Conservation (phyloP, 495 filamentous ascomycete genomes). For the Cenococcum geophilum region DNA sequence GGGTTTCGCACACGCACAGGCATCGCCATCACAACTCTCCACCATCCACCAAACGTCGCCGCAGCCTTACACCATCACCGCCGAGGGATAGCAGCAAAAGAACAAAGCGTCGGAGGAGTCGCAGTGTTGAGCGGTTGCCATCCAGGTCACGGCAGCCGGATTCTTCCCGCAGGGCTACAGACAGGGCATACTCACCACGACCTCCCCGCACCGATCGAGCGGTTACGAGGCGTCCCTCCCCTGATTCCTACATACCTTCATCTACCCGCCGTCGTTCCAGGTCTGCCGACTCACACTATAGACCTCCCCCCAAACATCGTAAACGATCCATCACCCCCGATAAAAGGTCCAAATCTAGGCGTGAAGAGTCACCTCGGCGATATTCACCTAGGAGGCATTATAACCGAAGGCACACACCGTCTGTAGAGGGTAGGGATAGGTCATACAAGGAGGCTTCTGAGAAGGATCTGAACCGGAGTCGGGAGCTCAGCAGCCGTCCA, state of each 20-base stretch:
- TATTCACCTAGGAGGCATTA: conserved; percentile 22
- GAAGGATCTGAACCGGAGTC: conserved; percentile 14
- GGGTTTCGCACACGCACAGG: conserved; percentile 26
- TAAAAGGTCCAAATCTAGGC: conserved; percentile 13
- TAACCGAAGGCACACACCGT: conserved; percentile 19
- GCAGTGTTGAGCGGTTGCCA: conserved; percentile 30
- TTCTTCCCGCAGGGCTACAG: conserved; percentile 21
- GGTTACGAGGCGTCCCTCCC: conserved; percentile 21
- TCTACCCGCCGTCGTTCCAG: conserved; percentile 30
- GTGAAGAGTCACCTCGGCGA: conserved; percentile 26
- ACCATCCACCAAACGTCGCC: conserved; percentile 33
- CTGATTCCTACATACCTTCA: conserved; percentile 31
- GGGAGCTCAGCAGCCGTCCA: conserved; percentile 5
- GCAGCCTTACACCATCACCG: conserved; percentile 30
- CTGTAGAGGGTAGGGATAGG: conserved; percentile 19
- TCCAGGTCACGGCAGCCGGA: conserved; percentile 23
- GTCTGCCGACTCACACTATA: conserved; percentile 33
- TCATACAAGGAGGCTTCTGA: conserved; percentile 11
- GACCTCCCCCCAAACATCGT: conserved; percentile 17
- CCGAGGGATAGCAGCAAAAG: conserved; percentile 24
- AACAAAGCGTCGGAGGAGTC: conserved; percentile 29
- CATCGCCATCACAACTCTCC: conserved; percentile 28
- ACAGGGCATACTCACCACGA: conserved; percentile 32
- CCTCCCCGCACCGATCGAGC: conserved; percentile 29
- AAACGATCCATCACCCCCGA: conserved; percentile 26